Conservation (phyloP, 805 yeast species). For the Suhomyces emberorum region DNA sequence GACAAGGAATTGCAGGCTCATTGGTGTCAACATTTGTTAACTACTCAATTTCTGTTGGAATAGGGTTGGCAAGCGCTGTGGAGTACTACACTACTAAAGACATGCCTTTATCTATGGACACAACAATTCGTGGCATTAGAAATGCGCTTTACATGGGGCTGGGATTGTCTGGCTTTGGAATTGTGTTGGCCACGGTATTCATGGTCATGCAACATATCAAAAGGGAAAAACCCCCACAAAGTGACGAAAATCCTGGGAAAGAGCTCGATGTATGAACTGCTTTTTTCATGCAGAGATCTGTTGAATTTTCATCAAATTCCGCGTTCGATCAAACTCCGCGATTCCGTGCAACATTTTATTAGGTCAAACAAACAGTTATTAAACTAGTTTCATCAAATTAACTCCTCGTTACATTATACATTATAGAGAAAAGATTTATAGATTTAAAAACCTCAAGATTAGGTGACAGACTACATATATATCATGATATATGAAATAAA, state of each 20-base stretch:
- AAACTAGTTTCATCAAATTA: too few relatives aligned
- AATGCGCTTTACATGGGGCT: conserved; percentile 29
- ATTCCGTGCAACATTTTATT: too few relatives aligned
- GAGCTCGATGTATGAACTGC: background rate
- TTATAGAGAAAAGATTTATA: too few relatives aligned
- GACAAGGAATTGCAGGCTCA: conserved; percentile 18
- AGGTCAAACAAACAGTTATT: too few relatives aligned
- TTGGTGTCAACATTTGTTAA: conserved; percentile 17
- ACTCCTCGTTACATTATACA: too few relatives aligned
- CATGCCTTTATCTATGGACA: conserved; percentile 13
- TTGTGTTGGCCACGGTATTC: conserved; percentile 18
- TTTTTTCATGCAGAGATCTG: background rate
- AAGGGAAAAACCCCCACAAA: background rate
- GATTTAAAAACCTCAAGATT: too few relatives aligned
- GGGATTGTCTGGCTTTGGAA: conserved; percentile 33
- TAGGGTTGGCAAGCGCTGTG: conserved; percentile 35
- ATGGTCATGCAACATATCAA: conserved; percentile 7
- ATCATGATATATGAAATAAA: too few relatives aligned
- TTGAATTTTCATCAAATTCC: too few relatives aligned
- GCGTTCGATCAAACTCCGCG: too few relatives aligned
- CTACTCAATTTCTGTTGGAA: conserved; percentile 28
- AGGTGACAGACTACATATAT: too few relatives aligned
- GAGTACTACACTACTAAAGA: conserved; percentile 24
- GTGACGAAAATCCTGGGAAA: too few relatives aligned
- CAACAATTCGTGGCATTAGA: conserved; percentile 20